These are phyloP conservation scores for Ceriops tagal DNA, from an alignment of 345 rosid genomes.

Conservation along the genomic window DNA sequence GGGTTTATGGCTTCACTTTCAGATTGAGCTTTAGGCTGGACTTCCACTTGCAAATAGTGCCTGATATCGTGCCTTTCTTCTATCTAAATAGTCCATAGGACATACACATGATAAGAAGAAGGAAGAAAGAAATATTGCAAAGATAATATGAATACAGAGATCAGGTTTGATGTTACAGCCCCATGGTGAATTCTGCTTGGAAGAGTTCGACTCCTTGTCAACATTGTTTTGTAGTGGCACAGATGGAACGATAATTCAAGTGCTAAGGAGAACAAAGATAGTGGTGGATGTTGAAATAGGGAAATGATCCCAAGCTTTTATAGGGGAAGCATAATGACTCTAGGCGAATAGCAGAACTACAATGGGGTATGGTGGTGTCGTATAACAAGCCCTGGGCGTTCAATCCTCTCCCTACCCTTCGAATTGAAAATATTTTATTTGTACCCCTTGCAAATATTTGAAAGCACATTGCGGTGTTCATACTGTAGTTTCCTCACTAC, in stretches of 20 bases:
- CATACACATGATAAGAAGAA: neutral
- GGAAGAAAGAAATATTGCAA: neutral
- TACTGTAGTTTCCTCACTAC: too few relatives aligned
- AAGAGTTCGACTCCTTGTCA: conserved; percentile 54
- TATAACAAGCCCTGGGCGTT: neutral
- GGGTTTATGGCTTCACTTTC: conserved; percentile 32
- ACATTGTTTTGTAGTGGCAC: conserved; percentile 26
- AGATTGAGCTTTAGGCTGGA: conserved; percentile 26
- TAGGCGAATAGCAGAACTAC: neutral
- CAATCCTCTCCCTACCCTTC: neutral
- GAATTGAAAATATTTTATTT: too few relatives aligned
- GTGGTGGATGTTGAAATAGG: too few relatives aligned
- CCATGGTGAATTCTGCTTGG: conserved; percentile 51
- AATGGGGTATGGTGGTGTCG: neutral
- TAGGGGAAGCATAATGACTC: neutral
- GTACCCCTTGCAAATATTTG: too few relatives aligned
- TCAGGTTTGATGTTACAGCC: conserved; percentile 19
- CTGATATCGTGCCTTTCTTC: conserved; percentile 50
- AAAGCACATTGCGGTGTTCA: too few relatives aligned
- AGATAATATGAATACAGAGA: neutral
- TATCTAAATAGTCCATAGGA: conserved; percentile 16
- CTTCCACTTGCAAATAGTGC: conserved; percentile 53
- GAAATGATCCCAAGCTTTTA: neutral
- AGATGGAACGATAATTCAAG: neutral
- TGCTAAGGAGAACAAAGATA: neutral